Conservation (phyloP, 805 yeast genomes). For the Ogataea ganodermae region DNA sequence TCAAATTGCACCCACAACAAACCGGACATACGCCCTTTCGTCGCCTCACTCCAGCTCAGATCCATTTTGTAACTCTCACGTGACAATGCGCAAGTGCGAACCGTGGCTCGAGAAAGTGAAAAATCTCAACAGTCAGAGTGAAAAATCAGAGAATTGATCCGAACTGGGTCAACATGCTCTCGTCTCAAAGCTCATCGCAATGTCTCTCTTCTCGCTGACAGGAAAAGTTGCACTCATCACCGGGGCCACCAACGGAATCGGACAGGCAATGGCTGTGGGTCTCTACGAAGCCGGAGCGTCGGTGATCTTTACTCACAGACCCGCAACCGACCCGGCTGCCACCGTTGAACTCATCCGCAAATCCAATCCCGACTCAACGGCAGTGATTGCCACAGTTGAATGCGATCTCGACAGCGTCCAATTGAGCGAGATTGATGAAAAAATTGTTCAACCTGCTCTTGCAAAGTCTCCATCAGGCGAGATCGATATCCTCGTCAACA, state of each 20-base stretch:
- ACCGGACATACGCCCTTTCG: too few species aligned
- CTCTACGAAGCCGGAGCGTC: constrained; percentile 51
- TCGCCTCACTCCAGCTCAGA: too few species aligned
- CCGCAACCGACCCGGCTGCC: constrained; percentile 31
- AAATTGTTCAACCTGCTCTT: constrained; percentile 35
- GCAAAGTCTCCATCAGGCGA: constrained; percentile 31
- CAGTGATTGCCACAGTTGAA: constrained; percentile 28
- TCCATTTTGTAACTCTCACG: too few species aligned
- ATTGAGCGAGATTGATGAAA: constrained; percentile 32
- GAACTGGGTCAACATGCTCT: too few species aligned
- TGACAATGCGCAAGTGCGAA: too few species aligned
- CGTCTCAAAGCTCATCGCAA: too few species aligned
- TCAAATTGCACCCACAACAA: too few species aligned
- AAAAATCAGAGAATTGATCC: too few species aligned
- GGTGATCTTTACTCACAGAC: constrained; percentile 39
- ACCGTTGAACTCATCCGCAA: constrained; percentile 32
- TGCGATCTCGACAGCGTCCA: constrained; percentile 33
- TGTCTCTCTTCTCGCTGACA: constrained; percentile 35
- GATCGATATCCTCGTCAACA: constrained; percentile 37
- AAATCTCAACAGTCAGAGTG: background rate
- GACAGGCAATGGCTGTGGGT: constrained; percentile 53
- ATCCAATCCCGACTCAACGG: constrained; percentile 30
- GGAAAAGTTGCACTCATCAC: constrained; percentile 46
- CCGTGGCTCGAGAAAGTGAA: background rate
- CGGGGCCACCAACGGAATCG: constrained; percentile 60